Percentiles rank a stretch among this genome's conserved stretches.
Conservation (phyloP, 116 monocot species). For the Posidonia oceanica region DNA sequence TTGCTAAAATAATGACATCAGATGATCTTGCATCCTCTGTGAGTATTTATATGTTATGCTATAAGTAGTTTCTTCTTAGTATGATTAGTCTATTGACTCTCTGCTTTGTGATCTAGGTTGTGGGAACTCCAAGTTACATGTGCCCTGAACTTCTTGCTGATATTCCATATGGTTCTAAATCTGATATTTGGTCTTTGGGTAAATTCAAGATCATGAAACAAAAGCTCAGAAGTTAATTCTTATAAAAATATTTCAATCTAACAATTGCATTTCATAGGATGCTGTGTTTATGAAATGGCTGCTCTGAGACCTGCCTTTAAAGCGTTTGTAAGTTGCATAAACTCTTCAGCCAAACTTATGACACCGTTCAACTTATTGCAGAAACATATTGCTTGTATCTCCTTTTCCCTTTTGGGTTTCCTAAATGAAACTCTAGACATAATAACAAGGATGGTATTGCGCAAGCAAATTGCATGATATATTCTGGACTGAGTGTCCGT, state of each 20-base stretch:
- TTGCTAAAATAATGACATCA: conserved; percentile 82
- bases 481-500: no score
- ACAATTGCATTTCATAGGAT: conserved; percentile 37
- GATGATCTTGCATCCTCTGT: conserved; percentile 83
- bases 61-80: not conserved
- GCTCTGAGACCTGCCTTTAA: conserved; percentile 93
- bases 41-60: conserved; percentile 10
- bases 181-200: conserved; percentile 99
- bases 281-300: conserved; percentile 99
- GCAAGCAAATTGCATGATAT: no score
- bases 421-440: no score
- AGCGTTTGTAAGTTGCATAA: conserved; percentile 75
- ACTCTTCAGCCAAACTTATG: not conserved
- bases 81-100: not conserved
- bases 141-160: conserved; percentile 99
- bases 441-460: no score
- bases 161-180: conserved; percentile 97
- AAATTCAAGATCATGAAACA: conserved; percentile 3
- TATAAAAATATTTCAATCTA: not conserved
- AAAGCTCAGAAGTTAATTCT: not conserved
- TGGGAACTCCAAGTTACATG: conserved; percentile 99
- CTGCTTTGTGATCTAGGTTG: conserved; percentile 40
- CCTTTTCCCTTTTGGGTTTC: no score
- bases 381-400: no score
- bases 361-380: no score